phyloP scores from a whole-genome alignment of 257 asterid species.

The Solanum lycopersicoides region DNA sequence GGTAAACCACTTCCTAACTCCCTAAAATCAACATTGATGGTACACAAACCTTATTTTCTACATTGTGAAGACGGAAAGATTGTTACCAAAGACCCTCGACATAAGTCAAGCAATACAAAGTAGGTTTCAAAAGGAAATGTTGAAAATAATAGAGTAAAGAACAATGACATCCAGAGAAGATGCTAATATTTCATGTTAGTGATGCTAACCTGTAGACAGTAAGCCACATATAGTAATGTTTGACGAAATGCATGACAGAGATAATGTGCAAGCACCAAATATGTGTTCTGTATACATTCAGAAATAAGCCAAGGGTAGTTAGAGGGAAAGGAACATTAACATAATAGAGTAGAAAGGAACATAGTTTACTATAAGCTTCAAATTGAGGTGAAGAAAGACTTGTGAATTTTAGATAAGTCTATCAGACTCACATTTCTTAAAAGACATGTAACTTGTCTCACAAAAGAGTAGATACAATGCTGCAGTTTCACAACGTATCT shows the following conservation, averaged over 20 bases:
- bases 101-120: too few species aligned
- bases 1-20: too few species aligned
- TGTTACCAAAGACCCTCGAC: too few species aligned
- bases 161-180: not conserved
- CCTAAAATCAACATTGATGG: too few species aligned
- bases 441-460: not conserved
- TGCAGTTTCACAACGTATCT: not conserved
- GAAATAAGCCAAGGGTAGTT: not conserved
- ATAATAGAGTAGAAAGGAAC: not conserved
- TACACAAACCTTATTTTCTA: too few species aligned
- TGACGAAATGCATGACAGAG: not conserved
- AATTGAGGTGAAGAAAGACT: not conserved
- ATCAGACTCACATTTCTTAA: not conserved
- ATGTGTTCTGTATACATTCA: not conserved
- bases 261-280: not conserved
- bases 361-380: not conserved
- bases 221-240: too few species aligned
- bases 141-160: too few species aligned
- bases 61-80: too few species aligned
- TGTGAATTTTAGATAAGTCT: not conserved
- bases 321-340: not conserved
- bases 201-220: not conserved
- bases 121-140: too few species aligned
- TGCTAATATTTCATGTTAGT: not conserved
- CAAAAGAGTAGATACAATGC: not conserved